A percentile compares a stretch with the other conserved stretches of the same genome.
These are phyloP conservation scores for Nakazawaea laoshanensis DNA, from an alignment of 805 yeast species.

Conservation along the genomic window DNA sequence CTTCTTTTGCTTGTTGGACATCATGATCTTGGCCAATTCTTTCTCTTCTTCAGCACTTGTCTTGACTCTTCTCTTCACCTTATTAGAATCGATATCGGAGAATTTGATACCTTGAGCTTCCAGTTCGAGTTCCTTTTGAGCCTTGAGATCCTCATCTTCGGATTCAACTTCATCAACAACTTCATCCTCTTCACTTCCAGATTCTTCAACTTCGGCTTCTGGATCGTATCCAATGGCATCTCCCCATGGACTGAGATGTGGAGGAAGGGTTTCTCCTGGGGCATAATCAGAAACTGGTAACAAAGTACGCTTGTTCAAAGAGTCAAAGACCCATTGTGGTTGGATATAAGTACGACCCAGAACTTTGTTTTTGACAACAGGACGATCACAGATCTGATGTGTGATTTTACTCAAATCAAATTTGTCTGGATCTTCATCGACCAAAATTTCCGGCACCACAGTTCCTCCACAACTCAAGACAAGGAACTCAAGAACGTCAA, in stretches of 20 bases:
- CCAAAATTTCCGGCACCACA: constrained; percentile 76
- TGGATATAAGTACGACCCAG: constrained; percentile 91
- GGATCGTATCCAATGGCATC: constrained; percentile 91
- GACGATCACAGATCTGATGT: constrained; percentile 93
- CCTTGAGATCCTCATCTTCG: constrained; percentile 45
- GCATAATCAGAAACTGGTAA: constrained; percentile 76
- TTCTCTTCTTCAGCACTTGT: constrained; percentile 69
- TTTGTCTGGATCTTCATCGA: constrained; percentile 58
- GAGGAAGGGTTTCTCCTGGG: constrained; percentile 93
- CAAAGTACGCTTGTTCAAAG: constrained; percentile 68
- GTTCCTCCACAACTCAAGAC: constrained; percentile 82
- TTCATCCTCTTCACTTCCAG: constrained; percentile 36
- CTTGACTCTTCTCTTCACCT: constrained; percentile 27
- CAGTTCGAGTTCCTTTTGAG: constrained; percentile 65
- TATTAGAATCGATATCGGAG: constrained; percentile 42
- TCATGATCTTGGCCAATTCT: constrained; percentile 92
- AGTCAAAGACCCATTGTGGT: constrained; percentile 98
- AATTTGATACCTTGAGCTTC: constrained; percentile 84
- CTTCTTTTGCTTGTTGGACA: constrained; percentile 93
- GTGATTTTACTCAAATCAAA: constrained; percentile 66
- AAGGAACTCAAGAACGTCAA: constrained; percentile 84
- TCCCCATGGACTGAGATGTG: constrained; percentile 99
- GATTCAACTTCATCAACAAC: constrained; percentile 46
- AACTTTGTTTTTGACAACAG: constrained; percentile 64
- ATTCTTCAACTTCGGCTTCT: constrained; percentile 39